Evolutionary conservation across 2,329 filamentous ascomycete genomes (phyloP).

Genomic region (Aulographum hederae): DNA sequence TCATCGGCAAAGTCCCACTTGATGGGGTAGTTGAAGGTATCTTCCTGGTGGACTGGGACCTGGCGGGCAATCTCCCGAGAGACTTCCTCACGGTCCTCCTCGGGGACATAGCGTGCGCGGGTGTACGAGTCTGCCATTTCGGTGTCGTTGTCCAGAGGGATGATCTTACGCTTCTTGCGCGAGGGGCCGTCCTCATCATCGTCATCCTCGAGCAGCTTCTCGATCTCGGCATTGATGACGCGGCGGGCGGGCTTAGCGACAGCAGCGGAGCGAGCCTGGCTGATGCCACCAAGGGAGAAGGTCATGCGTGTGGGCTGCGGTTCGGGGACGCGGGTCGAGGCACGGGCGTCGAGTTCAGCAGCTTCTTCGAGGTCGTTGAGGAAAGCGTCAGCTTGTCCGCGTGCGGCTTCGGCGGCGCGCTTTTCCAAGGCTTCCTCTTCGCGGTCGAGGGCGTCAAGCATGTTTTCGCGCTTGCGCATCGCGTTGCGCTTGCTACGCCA

Average conservation of each 20-base stretch:
- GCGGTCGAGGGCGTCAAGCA: slow-evolving; percentile 68
- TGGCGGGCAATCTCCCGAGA: slow-evolving; percentile 69
- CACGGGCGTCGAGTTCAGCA: no score
- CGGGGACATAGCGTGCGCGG: slow-evolving; percentile 45
- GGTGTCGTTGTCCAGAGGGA: no score
- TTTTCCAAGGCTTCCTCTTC: slow-evolving; percentile 58
- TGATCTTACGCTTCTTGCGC: no score
- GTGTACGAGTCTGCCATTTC: no score
- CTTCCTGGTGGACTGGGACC: slow-evolving; percentile 73
- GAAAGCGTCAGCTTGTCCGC: slow-evolving; percentile 80
- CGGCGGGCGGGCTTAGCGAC: slow-evolving; percentile 38
- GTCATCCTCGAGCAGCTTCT: no score
- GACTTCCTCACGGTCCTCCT: slow-evolving; percentile 73
- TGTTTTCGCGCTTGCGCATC: slow-evolving; percentile 56
- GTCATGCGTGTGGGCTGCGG: no score
- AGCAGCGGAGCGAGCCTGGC: no score
- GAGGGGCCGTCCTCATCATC: no score
- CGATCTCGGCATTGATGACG: slow-evolving; percentile 64
- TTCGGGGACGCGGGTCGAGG: no score
- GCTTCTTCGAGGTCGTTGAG: no score
- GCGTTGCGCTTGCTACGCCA: slow-evolving; percentile 69
- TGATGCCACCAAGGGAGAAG: no score
- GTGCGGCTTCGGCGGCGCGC: slow-evolving; percentile 50
- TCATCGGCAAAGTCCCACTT: slow-evolving; percentile 87
- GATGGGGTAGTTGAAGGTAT: slow-evolving; percentile 81